A percentile compares a stretch with the other conserved stretches of the same genome.
phyloP scores from a whole-genome alignment of 148 eudicot genomes.

The Cornus kousa region DNA sequence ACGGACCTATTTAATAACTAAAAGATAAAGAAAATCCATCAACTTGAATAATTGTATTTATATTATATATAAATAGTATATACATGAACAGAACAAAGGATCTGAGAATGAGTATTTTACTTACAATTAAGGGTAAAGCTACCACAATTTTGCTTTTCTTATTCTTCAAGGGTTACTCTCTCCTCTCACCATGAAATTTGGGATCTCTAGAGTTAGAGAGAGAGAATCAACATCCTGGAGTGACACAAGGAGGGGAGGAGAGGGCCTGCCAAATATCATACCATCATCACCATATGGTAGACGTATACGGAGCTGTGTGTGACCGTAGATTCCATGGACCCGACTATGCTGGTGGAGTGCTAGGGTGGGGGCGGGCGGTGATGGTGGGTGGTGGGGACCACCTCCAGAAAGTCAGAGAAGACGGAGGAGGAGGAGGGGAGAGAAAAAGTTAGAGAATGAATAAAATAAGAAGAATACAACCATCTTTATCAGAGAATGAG shows the following conservation, averaged over 20 bases:
- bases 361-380: slow-evolving; percentile 1
- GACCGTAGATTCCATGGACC: slow-evolving; percentile 10
- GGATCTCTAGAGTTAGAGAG: not conserved
- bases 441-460: not conserved
- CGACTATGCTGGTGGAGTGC: not conserved
- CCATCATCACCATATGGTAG: not conserved
- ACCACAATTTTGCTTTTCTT: not conserved
- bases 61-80: not conserved
- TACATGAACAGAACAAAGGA: slow-evolving; percentile 1
- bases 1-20: not conserved
- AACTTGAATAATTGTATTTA: not conserved
- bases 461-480: not conserved
- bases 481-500: slow-evolving; percentile 1
- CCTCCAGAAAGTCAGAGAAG: slow-evolving; percentile 3
- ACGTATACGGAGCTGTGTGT: not conserved
- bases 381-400: slow-evolving; percentile 1
- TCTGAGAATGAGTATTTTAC: slow-evolving; percentile 5
- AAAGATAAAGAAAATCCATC: not conserved
- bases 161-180: not conserved
- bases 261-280: not conserved
- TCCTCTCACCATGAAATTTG: not conserved
- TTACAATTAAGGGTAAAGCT: slow-evolving; percentile 26
- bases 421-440: not conserved
- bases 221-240: not conserved
- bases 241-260: not conserved